Evolutionary conservation across 1,139 yeast species (phyloP).

Genomic region (Hyphopichia burtonii): DNA sequence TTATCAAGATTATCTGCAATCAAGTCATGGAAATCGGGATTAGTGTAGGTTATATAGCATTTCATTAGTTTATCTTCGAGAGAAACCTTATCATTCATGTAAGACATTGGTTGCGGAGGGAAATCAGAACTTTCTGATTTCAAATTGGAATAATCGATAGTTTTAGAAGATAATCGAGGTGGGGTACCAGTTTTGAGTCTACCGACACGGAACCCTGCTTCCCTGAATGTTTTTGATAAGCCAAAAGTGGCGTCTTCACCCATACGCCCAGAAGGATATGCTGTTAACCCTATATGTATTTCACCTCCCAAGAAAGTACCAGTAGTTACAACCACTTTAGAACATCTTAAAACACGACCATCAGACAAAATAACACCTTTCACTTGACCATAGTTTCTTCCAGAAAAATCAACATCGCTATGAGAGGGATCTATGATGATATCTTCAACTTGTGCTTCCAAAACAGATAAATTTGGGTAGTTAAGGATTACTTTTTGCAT

Average conservation of each 20-base stretch:
- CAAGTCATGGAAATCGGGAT: slow-evolving; percentile 68
- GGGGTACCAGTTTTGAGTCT: slow-evolving; percentile 97
- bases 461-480: slow-evolving; percentile 60
- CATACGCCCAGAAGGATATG: slow-evolving; percentile 86
- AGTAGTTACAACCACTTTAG: slow-evolving; percentile 82
- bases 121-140: slow-evolving; percentile 73
- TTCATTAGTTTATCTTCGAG: slow-evolving; percentile 57
- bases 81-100: slow-evolving; percentile 64
- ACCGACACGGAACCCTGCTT: slow-evolving; percentile 82
- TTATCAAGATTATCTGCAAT: slow-evolving; percentile 70
- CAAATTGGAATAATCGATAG: slow-evolving; percentile 65
- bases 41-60: slow-evolving; percentile 81
- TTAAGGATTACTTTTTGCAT: slow-evolving; percentile 69
- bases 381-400: slow-evolving; percentile 44
- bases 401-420: slow-evolving; percentile 24
- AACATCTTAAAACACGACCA: slow-evolving; percentile 60
- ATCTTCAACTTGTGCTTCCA: slow-evolving; percentile 82
- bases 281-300: slow-evolving; percentile 82
- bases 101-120: slow-evolving; percentile 90
- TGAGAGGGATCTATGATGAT: slow-evolving; percentile 57
- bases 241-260: slow-evolving; percentile 95
- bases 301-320: slow-evolving; percentile 96
- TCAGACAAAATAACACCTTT: slow-evolving; percentile 71
- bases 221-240: slow-evolving; percentile 69
- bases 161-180: slow-evolving; percentile 71